These are phyloP conservation scores for Tuber calosporum DNA, from an alignment of 495 filamentous ascomycete genomes.

Conservation along the genomic window DNA sequence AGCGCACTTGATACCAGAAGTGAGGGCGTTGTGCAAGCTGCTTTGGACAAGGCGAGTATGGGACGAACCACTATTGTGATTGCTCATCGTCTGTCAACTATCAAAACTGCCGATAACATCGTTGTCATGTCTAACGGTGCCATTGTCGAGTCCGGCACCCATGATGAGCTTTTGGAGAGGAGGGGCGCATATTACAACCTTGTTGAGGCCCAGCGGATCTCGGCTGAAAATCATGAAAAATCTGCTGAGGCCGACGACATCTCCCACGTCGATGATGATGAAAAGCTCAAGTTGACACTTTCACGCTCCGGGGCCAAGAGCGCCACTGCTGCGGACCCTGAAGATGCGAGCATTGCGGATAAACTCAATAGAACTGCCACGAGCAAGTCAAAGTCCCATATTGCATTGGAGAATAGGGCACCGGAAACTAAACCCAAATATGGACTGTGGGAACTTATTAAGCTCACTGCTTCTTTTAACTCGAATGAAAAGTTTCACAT, in stretches of 20 bases:
- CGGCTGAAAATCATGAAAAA: conserved; percentile 56
- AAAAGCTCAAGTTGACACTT: conserved; percentile 48
- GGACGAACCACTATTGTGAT: conserved; percentile 97
- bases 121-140: conserved; percentile 78
- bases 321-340: conserved; percentile 49
- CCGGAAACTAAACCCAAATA: conserved; percentile 53
- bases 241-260: conserved; percentile 45
- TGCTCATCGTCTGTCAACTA: conserved; percentile 88
- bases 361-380: conserved; percentile 59
- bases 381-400: conserved; percentile 61
- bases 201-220: conserved; percentile 72
- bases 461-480: conserved; percentile 78
- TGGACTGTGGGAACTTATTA: conserved; percentile 74
- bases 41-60: conserved; percentile 74
- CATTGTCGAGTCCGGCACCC: conserved; percentile 85
- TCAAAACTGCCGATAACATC: conserved; percentile 90
- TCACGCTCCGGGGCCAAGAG: conserved; percentile 29
- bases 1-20: conserved; percentile 92
- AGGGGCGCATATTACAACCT: conserved; percentile 64
- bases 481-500: conserved; percentile 63
- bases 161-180: conserved; percentile 59
- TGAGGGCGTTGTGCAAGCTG: conserved; percentile 89
- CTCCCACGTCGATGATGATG: conserved; percentile 47
- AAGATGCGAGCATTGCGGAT: conserved; percentile 51
- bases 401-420: conserved; percentile 54